phyloP scores from a whole-genome alignment of 768 basidiomycete species.

The Boletus vermiculosoides region DNA sequence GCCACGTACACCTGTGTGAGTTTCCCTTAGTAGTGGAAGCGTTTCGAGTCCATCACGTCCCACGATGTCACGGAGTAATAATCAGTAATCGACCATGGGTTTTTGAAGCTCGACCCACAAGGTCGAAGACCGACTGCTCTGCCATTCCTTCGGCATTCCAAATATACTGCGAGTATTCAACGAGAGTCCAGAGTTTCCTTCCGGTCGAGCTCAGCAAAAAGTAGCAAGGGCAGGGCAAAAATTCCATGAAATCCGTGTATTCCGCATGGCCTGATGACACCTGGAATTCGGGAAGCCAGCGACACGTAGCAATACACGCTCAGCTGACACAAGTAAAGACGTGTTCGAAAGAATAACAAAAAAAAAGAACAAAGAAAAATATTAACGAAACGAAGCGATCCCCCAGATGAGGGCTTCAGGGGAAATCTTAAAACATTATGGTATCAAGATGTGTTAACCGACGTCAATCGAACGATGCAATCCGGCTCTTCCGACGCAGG shows the following conservation, averaged over 20 bases:
- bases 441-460: background rate
- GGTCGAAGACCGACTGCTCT: background rate
- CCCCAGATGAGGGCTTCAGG: background rate
- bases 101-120: background rate
- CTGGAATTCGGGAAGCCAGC: background rate
- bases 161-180: no score
- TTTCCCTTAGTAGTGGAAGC: no score
- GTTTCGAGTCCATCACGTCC: background rate
- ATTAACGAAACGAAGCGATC: background rate
- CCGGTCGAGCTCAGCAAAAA: background rate
- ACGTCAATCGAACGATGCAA: constrained; percentile 1
- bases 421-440: background rate
- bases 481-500: constrained; percentile 9
- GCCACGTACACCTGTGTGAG: background rate
- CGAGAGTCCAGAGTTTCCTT: background rate
- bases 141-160: background rate
- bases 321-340: background rate
- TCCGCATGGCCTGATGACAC: background rate
- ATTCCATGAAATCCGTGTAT: background rate
- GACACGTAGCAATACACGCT: background rate
- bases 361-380: background rate
- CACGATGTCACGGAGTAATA: background rate
- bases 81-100: no score
- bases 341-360: background rate
- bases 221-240: background rate